Evolutionary conservation across 2,329 filamentous ascomycete species (phyloP).

Genomic region (Didymella pomorum): DNA sequence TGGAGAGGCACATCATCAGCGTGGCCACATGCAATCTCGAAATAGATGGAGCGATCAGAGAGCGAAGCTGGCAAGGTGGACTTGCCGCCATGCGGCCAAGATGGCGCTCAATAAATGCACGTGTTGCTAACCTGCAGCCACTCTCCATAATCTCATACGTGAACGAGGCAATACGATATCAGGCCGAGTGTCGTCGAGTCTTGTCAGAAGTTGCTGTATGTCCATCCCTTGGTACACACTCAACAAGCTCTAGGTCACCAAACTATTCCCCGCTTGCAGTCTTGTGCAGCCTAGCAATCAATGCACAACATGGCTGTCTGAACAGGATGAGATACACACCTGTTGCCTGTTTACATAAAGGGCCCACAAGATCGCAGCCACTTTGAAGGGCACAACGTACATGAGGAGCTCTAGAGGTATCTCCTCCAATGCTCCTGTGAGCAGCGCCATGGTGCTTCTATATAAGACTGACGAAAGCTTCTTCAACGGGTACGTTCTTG

Average conservation of each 20-base stretch:
- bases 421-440: background rate
- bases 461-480: background rate
- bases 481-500: background rate
- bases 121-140: conserved; percentile 11
- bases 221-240: conserved; percentile 14
- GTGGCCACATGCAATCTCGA: conserved; percentile 9
- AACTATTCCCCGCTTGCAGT: conserved; percentile 6
- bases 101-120: background rate
- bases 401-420: background rate
- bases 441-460: background rate
- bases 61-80: background rate
- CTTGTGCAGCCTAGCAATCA: conserved; percentile 12
- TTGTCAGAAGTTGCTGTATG: conserved; percentile 8
- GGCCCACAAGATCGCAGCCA: background rate
- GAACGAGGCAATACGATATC: background rate
- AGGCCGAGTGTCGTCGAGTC: background rate
- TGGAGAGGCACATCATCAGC: conserved; percentile 9
- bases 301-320: conserved; percentile 9
- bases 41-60: background rate
- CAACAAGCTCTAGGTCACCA: conserved; percentile 8
- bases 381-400: background rate
- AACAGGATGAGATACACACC: background rate
- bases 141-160: conserved; percentile 1
- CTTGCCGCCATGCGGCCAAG: background rate
- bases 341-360: background rate